Percentiles rank a stretch among this genome's conserved stretches.
Conservation (phyloP, 2,329 filamentous ascomycete genomes). For the Plectosphaerella sp. region DNA sequence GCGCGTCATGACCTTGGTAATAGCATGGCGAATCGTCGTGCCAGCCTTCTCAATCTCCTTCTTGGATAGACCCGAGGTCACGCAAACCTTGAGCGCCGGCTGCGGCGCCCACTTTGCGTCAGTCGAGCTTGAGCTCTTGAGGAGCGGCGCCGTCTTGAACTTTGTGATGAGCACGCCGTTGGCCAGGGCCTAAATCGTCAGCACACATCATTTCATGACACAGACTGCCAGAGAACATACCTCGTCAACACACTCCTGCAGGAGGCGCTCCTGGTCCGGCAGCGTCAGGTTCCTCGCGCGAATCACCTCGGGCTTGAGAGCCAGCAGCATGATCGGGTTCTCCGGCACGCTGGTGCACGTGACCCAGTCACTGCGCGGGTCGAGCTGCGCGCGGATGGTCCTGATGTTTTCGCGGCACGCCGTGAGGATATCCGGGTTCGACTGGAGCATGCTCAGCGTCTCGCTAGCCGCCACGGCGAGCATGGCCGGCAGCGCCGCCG, state of each 20-base stretch:
- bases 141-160: slow-evolving; percentile 72
- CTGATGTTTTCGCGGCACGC: slow-evolving; percentile 83
- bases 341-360: slow-evolving; percentile 73
- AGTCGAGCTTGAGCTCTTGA: slow-evolving; percentile 58
- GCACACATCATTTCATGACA: not conserved
- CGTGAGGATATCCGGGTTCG: slow-evolving; percentile 74
- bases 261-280: slow-evolving; percentile 76
- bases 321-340: slow-evolving; percentile 82
- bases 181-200: slow-evolving; percentile 58
- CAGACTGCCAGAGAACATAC: slow-evolving; percentile 44
- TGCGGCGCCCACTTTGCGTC: slow-evolving; percentile 66
- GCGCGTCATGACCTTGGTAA: slow-evolving; percentile 82
- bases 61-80: slow-evolving; percentile 81
- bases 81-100: slow-evolving; percentile 85
- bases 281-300: slow-evolving; percentile 61
- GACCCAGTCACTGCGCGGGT: slow-evolving; percentile 92
- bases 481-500: slow-evolving; percentile 88
- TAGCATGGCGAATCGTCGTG: slow-evolving; percentile 79
- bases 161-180: slow-evolving; percentile 89
- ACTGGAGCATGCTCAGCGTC: slow-evolving; percentile 79
- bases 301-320: slow-evolving; percentile 79
- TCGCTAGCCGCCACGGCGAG: slow-evolving; percentile 94
- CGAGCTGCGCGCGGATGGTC: slow-evolving; percentile 79
- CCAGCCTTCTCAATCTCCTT: slow-evolving; percentile 97
- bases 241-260: slow-evolving; percentile 96